A percentile compares a stretch with the other conserved stretches of the same genome.
Evolutionary conservation across 306 rosid species (phyloP).

Genomic region (Herpetospermum pedunculosum): DNA sequence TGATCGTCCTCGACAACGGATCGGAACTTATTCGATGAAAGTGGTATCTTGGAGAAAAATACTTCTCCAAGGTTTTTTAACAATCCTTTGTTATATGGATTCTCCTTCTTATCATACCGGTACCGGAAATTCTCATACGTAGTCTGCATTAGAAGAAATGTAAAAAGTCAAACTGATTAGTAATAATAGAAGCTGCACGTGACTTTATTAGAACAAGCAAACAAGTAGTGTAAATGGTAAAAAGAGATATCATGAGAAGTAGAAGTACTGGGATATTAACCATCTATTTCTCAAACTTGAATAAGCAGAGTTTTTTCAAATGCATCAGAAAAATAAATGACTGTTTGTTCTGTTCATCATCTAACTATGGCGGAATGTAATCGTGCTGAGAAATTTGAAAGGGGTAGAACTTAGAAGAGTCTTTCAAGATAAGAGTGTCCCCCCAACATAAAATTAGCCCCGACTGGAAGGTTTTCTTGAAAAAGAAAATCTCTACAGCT

Average conservation of each 20-base stretch:
- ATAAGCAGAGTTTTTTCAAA: not conserved
- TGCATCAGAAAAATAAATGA: not conserved
- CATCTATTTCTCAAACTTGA: not conserved
- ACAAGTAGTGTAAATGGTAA: not conserved
- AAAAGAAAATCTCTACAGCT: not conserved
- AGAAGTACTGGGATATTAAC: no score
- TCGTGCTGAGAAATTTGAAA: not conserved
- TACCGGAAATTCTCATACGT: conserved; percentile 91
- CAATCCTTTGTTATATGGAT: conserved; percentile 59
- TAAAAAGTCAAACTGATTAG: not conserved
- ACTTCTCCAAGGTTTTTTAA: conserved; percentile 37
- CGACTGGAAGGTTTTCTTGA: not conserved
- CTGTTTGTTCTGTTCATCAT: no score
- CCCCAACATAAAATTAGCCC: not conserved
- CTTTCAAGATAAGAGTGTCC: not conserved
- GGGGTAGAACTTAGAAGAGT: not conserved
- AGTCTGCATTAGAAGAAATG: conserved; percentile 36
- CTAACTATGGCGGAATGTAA: not conserved
- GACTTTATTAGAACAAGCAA: not conserved
- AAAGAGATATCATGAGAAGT: no score
- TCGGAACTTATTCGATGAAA: conserved; percentile 46
- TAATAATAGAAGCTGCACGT: not conserved
- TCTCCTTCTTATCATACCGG: conserved; percentile 71
- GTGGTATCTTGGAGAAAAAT: conserved; percentile 46
- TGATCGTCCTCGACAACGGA: conserved; percentile 42